Percentiles rank a stretch among this genome's conserved stretches.
These are phyloP conservation scores for Rutstroemia sp. DNA, from an alignment of 2,329 filamentous ascomycete species.

Conservation along the genomic window DNA sequence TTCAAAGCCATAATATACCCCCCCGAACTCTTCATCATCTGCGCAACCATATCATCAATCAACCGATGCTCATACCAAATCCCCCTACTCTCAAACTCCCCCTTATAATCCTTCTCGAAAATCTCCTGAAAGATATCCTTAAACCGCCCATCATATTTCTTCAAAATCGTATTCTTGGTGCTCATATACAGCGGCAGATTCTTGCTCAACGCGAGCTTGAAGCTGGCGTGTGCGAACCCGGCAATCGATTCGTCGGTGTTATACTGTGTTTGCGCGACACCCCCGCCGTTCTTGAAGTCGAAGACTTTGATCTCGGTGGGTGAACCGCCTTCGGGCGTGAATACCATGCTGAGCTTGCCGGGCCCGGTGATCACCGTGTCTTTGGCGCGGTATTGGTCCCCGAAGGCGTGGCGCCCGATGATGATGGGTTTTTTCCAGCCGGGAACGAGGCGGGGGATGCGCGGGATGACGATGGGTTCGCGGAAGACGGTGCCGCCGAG, in stretches of 20 bases:
- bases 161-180: conserved; percentile 99
- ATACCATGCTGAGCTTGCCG: conserved; percentile 91
- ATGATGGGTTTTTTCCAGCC: conserved; percentile 99
- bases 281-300: conserved; percentile 79
- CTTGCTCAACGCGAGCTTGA: conserved; percentile 90
- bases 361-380: conserved; percentile 76
- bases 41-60: conserved; percentile 99
- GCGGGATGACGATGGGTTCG: conserved; percentile 93
- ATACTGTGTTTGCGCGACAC: conserved; percentile 92
- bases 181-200: conserved; percentile 95
- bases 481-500: conserved; percentile 96
- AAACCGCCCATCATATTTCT: conserved; percentile 97
- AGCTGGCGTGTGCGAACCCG: conserved; percentile 91
- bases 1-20: conserved; percentile 98
- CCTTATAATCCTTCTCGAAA: conserved; percentile 81
- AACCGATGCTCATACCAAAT: conserved; percentile 99
- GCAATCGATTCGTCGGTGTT: conserved; percentile 95
- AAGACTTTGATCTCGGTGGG: conserved; percentile 84
- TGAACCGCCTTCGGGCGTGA: conserved; percentile 75
- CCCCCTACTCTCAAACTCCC: conserved; percentile 79
- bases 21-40: conserved; percentile 98
- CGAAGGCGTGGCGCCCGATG: conserved; percentile 96
- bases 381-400: conserved; percentile 97
- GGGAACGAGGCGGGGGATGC: conserved; percentile 85
- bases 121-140: conserved; percentile 99